Percentiles rank a stretch among this genome's conserved stretches.
phyloP scores from a whole-genome alignment of 2,329 filamentous ascomycete species.

The Ophiostoma tasmaniense region DNA sequence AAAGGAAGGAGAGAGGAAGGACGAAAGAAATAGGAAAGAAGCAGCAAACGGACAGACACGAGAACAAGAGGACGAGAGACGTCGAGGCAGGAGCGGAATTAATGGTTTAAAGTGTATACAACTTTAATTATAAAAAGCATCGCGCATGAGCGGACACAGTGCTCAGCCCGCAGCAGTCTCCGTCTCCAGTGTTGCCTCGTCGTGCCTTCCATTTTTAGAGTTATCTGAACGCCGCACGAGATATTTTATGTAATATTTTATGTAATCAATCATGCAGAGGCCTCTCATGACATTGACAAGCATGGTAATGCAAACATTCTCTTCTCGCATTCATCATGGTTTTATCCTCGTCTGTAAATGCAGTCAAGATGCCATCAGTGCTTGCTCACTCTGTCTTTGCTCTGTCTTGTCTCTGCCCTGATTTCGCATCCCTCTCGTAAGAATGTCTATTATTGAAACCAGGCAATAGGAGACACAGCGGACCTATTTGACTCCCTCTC shows the following conservation, averaged over 20 bases:
- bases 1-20: not conserved
- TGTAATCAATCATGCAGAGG: not conserved
- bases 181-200: not conserved
- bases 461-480: too few species aligned
- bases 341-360: not conserved
- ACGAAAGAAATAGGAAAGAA: not conserved
- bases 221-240: not conserved
- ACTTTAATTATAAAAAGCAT: not conserved
- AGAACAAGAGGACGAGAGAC: slow-evolving; percentile 8
- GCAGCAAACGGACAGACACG: slow-evolving; percentile 3
- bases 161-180: not conserved
- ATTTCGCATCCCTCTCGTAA: too few species aligned
- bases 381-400: too few species aligned
- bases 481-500: too few species aligned
- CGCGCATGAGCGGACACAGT: not conserved
- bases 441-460: too few species aligned
- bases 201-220: not conserved
- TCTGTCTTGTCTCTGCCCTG: too few species aligned
- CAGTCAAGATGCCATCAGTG: too few species aligned
- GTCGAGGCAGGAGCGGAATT: not conserved
- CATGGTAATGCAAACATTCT: not conserved
- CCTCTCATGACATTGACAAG: not conserved
- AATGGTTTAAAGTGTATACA: not conserved
- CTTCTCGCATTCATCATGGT: not conserved
- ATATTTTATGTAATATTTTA: not conserved